Percentiles rank a stretch among this genome's conserved stretches.
Evolutionary conservation across 441 rosid genomes (phyloP).

Genomic region (California macrophylla): DNA sequence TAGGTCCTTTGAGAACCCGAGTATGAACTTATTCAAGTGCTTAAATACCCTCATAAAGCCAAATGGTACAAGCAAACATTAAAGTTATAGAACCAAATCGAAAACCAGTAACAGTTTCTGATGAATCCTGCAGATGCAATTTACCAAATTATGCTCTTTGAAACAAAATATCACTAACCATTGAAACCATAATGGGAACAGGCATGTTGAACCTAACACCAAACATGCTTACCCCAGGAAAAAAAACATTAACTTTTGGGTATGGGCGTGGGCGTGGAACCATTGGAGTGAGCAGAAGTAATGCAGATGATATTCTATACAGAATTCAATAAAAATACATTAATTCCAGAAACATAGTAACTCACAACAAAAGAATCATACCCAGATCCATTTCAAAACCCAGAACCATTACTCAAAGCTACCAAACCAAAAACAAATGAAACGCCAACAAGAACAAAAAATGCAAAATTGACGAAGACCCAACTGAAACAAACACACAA

Average conservation of each 20-base stretch:
- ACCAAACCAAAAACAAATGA: constrained; percentile 4
- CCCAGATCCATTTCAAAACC: constrained; percentile 5
- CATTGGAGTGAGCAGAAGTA: constrained; percentile 3
- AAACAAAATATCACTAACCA: not conserved
- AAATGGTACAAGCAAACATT: not conserved
- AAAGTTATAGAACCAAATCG: not conserved
- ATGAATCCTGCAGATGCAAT: not conserved
- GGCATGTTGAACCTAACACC: not conserved
- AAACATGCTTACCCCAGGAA: not conserved
- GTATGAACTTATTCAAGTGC: not conserved
- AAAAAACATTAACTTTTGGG: not conserved
- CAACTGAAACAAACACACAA: constrained; percentile 8
- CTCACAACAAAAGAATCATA: constrained; percentile 1
- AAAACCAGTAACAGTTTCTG: not conserved
- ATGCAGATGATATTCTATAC: constrained; percentile 3
- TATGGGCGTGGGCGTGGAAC: not conserved
- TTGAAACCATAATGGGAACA: not conserved
- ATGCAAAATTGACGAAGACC: constrained; percentile 11
- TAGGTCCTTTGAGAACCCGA: not conserved
- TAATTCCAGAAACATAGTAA: constrained; percentile 7
- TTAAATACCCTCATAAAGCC: not conserved
- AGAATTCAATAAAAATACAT: constrained; percentile 9
- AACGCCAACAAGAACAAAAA: not conserved
- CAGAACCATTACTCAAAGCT: constrained; percentile 5
- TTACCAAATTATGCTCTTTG: not conserved